These are phyloP conservation scores for Mucor plumbeus DNA, from an alignment of 371 early-diverging fungal genomes.

Conservation along the genomic window DNA sequence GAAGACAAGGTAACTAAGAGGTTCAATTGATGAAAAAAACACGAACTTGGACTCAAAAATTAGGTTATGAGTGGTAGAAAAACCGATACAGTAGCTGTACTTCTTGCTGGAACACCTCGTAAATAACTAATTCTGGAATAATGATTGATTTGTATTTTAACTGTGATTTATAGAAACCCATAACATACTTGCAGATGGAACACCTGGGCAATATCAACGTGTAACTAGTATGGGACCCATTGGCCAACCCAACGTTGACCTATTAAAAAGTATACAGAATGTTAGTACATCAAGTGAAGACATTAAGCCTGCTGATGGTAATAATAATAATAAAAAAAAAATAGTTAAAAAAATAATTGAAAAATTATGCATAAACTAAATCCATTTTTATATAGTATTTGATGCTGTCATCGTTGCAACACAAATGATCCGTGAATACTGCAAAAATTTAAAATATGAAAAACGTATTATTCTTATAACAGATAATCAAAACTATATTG, in stretches of 20 bases:
- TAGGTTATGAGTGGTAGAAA: slow-evolving; percentile 42
- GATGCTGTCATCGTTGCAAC: slow-evolving; percentile 72
- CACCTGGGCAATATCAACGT: slow-evolving; percentile 42
- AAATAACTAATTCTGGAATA: neutral
- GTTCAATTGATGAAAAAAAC: neutral
- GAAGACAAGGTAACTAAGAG: slow-evolving; percentile 43
- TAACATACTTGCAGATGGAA: slow-evolving; percentile 29
- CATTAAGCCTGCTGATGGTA: slow-evolving; percentile 42
- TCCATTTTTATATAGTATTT: slow-evolving; percentile 41
- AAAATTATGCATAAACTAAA: neutral
- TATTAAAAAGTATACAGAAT: slow-evolving; percentile 31
- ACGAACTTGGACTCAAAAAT: neutral
- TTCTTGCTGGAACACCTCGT: slow-evolving; percentile 49
- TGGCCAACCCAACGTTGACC: slow-evolving; percentile 24
- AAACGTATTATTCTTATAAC: slow-evolving; percentile 73
- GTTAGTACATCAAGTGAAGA: slow-evolving; percentile 39
- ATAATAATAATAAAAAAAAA: too few relatives aligned
- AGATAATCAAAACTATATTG: slow-evolving; percentile 56
- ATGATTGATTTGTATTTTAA: too few relatives aligned
- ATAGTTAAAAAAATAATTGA: too few relatives aligned
- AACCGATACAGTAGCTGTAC: slow-evolving; percentile 44
- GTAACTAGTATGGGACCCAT: slow-evolving; percentile 27
- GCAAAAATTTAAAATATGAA: slow-evolving; percentile 66
- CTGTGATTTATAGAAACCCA: slow-evolving; percentile 28
- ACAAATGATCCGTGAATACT: slow-evolving; percentile 59